Base-by-base conservation (phyloP, 176 grass and related monocot genomes). In the Lolium rigidum region DNA sequence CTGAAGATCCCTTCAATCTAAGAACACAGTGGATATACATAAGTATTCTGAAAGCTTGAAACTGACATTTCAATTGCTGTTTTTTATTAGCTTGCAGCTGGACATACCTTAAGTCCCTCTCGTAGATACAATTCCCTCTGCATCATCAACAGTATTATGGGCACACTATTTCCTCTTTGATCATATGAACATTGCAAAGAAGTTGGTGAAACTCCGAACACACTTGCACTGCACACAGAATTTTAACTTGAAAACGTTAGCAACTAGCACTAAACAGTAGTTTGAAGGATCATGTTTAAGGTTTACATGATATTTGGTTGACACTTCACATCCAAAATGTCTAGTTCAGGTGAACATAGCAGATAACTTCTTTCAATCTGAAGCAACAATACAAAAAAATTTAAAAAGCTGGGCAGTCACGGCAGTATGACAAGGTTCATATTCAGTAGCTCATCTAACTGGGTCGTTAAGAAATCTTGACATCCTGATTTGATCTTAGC, bases 1-100 rank as follows among this genome's bases (percentile, higher is more conserved):
- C 95, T 95, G 86, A 98, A 98, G 51, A 98, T 94, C 15, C 95
- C 95, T 93, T 98, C 95, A 63, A 90, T 89, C 95, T 98, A 91
- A 55, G 46, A 88, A 17, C 88, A 38, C 48, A 84, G 56, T 46
- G 57, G 62, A 49, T 21, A 55, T 7, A 43, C 6, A 55, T 86
- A 35, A 84, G 20, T 18, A 68, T 67, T 63, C 6, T 0, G 71
- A 21, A 28, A 13, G 46, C 3, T 74, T 81, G 43, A 73, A 71
- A 81, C 18, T 50, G 11, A 12, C 6, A 80, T 63, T 41, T 52
- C 49, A 44, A 16, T 28, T 35, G 49, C 31, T 48, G 66, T 68
- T 64, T 68, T 64, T 41, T 22, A 5, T 73, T 59, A 24, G 55
- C 39, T 37, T 62, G 51, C n/a, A 22, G 72, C 5, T 55, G 61